phyloP scores from a whole-genome alignment of 1,284 basidiomycete genomes.

The Cerioporus squamosus region DNA sequence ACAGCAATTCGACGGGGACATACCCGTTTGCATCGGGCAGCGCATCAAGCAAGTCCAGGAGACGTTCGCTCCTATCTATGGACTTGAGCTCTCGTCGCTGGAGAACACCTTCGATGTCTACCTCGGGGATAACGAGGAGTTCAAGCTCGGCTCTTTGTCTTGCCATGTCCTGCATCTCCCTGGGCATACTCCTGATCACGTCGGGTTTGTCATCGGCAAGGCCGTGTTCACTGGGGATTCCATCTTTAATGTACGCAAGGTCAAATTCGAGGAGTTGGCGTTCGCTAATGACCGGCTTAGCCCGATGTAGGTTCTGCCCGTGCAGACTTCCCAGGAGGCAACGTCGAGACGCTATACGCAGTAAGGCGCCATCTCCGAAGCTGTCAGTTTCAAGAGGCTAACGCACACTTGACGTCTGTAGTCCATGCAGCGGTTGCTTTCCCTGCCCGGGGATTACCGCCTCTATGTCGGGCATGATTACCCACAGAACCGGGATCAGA shows the following conservation, averaged over 20 bases:
- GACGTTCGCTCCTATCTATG: constrained; percentile 42
- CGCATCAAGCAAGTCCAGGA: constrained; percentile 43
- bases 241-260: constrained; percentile 42
- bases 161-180: constrained; percentile 42
- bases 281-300: constrained; percentile 19
- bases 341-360: constrained; percentile 40
- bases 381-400: constrained; percentile 9
- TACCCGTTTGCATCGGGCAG: constrained; percentile 42
- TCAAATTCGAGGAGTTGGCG: neutral
- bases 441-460: constrained; percentile 40
- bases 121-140: constrained; percentile 42
- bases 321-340: constrained; percentile 46
- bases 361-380: constrained; percentile 28
- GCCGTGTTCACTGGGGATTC: constrained; percentile 46
- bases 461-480: constrained; percentile 50
- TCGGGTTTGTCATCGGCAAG: constrained; percentile 44
- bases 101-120: constrained; percentile 40
- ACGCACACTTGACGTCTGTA: constrained; percentile 17
- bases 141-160: constrained; percentile 37
- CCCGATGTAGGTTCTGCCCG: constrained; percentile 47
- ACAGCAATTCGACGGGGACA: constrained; percentile 32
- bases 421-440: constrained; percentile 44
- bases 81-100: constrained; percentile 32
- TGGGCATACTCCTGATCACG: constrained; percentile 44
- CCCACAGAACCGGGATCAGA: constrained; percentile 35